Evolutionary conservation across 768 basidiomycete species (phyloP).

Genomic region (Nidularia sp.): DNA sequence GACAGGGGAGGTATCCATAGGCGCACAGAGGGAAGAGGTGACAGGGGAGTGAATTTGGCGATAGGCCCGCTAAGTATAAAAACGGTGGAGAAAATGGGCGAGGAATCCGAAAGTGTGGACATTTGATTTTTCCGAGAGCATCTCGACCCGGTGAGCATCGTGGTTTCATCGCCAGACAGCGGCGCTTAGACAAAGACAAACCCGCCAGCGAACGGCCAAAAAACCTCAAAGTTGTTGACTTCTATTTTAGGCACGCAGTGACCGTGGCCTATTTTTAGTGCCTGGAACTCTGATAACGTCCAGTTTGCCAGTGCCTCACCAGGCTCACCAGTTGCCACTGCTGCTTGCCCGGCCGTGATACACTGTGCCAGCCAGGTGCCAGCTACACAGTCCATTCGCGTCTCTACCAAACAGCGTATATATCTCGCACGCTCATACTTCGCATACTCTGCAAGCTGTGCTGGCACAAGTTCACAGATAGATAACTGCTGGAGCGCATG

Average conservation of each 20-base stretch:
- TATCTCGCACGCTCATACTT: no score
- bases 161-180: conserved; percentile 12
- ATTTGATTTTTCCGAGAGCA: conserved; percentile 1
- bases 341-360: no score
- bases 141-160: conserved; percentile 3
- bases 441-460: no score
- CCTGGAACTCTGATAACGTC: no score
- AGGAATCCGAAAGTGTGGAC: not conserved
- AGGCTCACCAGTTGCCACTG: no score
- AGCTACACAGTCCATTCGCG: no score
- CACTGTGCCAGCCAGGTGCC: no score
- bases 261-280: conserved; percentile 14
- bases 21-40: conserved; percentile 2
- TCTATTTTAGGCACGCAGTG: not conserved
- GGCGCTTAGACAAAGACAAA: conserved; percentile 8
- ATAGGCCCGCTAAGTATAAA: conserved; percentile 5
- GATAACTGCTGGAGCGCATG: no score
- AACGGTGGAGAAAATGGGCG: not conserved
- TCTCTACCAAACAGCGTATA: no score
- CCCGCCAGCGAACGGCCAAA: conserved; percentile 34
- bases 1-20: conserved; percentile 13
- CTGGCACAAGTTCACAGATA: no score
- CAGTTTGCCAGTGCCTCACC: no score
- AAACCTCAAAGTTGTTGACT: conserved; percentile 28
- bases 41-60: conserved; percentile 2